phyloP scores from a whole-genome alignment of 805 yeast genomes.

The Suhomyces sp. region DNA sequence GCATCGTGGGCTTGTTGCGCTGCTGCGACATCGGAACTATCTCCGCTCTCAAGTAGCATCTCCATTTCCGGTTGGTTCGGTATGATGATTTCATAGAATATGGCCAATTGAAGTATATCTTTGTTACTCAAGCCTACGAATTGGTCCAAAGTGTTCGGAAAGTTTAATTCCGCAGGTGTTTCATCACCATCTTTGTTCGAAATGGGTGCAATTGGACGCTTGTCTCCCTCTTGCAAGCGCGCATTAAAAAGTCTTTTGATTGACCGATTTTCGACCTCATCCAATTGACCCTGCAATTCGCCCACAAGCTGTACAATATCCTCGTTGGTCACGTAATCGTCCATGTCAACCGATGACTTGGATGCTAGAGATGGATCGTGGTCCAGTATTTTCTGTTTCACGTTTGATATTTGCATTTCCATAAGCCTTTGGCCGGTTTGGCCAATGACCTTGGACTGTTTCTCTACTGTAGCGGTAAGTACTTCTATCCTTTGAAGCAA shows the following conservation, averaged over 20 bases:
- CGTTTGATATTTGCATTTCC: conserved; percentile 60
- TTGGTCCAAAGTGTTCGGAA: conserved; percentile 58
- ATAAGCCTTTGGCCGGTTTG: conserved; percentile 79
- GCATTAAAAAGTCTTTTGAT: conserved; percentile 69
- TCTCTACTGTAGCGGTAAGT: conserved; percentile 53
- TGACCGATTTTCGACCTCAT: conserved; percentile 71
- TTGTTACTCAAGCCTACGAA: conserved; percentile 47
- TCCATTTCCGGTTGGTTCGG: conserved; percentile 44
- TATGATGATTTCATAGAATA: conserved; percentile 77
- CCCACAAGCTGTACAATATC: conserved; percentile 85
- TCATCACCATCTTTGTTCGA: conserved; percentile 77
- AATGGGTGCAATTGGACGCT: conserved; percentile 56
- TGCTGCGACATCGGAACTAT: conserved; percentile 11
- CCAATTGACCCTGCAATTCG: conserved; percentile 86
- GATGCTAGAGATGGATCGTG: conserved; percentile 12
- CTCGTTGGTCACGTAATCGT: conserved; percentile 73
- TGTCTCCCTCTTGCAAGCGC: conserved; percentile 39
- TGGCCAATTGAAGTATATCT: conserved; percentile 52
- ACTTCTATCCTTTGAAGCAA: conserved; percentile 43
- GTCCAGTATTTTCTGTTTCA: conserved; percentile 27
- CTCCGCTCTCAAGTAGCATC: conserved; percentile 8
- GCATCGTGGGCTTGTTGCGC: conserved; percentile 3
- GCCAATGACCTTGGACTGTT: conserved; percentile 63
- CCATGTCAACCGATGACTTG: conserved; percentile 23
- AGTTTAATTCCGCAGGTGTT: conserved; percentile 45